Evolutionary conservation across 208 protist species (phyloP), one percentile per base, ranked within the genome.

Genomic region (Herpetomonas muscarum): DNA sequence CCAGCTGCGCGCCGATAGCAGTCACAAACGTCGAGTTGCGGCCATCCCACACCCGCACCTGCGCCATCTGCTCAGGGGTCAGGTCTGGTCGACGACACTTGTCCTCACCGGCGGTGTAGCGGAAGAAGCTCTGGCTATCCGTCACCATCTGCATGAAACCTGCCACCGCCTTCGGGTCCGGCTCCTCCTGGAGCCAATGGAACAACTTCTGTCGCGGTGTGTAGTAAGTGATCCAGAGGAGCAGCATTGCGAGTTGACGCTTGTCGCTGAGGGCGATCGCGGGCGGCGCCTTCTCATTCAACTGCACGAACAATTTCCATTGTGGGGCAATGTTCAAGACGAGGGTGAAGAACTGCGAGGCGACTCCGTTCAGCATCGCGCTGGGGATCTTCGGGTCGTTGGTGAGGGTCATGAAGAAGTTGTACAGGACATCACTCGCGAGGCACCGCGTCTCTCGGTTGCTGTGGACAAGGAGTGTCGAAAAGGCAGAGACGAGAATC

Each of bases 191-290:
- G 34, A 92, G 55, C 85, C 88, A 94, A 24, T 60, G 28, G 19
- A 25, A 48, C 15, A 90, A 68, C 15, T 58, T 51, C 17, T 31
- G 37, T 17, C 70, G 66, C 0, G 85, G 79, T 1, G 76, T 76
- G 68, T 94, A 92, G 59, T 82, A 92, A 24, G 88, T 49, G 61
- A 94, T 87, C 85, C 88, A 94, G 34, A 90, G 32, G 24, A 76
- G 58, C n/a, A 64, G 61, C 34, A 89, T 77, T 5, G 57, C 64
- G n/a, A 91, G 67, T 41, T 78, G 76, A 10, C 82, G 79, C 62
- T 82, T 79, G 36, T 92, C 85, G n/a, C 47, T 24, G 22, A 76
- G 24, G 29, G 74, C 65, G 21, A 74, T 48, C 13, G 57, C 59
- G 1, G 60, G 15, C 1, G 76, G 64, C 2, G 57, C 54, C 62